Percentiles rank a stretch among this genome's conserved stretches.
Conservation (phyloP, 2,329 filamentous ascomycete genomes). For the Dactylellina sp. region DNA sequence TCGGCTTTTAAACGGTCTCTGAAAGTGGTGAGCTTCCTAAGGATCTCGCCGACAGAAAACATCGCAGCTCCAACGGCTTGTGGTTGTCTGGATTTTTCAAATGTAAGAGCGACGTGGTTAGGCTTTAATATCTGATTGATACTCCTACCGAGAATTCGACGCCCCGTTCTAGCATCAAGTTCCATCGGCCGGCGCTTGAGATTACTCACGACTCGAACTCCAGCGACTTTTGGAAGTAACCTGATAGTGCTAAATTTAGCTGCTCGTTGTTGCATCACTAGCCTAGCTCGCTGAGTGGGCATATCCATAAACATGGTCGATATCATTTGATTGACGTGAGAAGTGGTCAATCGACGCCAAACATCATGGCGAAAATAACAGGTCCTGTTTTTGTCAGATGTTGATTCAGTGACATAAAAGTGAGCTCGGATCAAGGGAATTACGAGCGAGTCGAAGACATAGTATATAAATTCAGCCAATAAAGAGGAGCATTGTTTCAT, state of each 20-base stretch:
- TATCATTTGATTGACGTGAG: constrained; percentile 76
- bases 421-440: constrained; percentile 87
- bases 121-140: constrained; percentile 79
- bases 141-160: constrained; percentile 69
- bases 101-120: constrained; percentile 79
- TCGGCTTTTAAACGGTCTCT: constrained; percentile 67
- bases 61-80: constrained; percentile 79
- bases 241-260: constrained; percentile 84
- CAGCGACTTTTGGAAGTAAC: constrained; percentile 81
- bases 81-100: constrained; percentile 77
- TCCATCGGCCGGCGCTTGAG: constrained; percentile 74
- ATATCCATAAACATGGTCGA: constrained; percentile 82
- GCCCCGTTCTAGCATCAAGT: constrained; percentile 48
- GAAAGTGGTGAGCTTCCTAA: constrained; percentile 77
- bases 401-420: constrained; percentile 96
- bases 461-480: constrained; percentile 88
- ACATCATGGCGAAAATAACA: constrained; percentile 97
- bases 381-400: constrained; percentile 78
- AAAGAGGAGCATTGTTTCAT: constrained; percentile 80
- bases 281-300: constrained; percentile 69
- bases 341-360: constrained; percentile 82
- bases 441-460: constrained; percentile 88
- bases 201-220: constrained; percentile 88
- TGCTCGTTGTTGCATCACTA: constrained; percentile 71
- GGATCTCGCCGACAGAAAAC: constrained; percentile 84